Conservation (phyloP, 352 stramenopile species). For the Pythium phragmitis region DNA sequence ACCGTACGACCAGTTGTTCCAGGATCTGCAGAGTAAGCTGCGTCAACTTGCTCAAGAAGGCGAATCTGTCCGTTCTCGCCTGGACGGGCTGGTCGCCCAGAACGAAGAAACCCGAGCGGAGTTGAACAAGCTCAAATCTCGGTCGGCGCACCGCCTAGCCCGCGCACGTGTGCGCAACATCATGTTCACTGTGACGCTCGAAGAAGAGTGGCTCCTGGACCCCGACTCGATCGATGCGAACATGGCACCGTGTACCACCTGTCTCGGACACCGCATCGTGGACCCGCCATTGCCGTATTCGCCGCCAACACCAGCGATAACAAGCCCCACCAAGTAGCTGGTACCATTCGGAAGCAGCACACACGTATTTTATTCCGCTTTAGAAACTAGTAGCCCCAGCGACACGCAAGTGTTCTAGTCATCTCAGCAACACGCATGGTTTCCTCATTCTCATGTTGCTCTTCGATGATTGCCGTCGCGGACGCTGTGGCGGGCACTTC, state of each 20-base stretch:
- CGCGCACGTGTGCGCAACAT: slow-evolving; percentile 22
- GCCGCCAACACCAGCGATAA: background rate
- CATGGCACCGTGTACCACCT: slow-evolving; percentile 5
- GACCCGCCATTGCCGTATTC: background rate
- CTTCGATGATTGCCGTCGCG: background rate
- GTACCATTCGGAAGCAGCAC: background rate
- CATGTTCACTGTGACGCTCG: slow-evolving; percentile 7
- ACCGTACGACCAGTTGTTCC: slow-evolving; percentile 11
- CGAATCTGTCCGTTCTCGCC: background rate
- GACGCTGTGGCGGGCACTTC: background rate
- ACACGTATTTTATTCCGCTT: background rate
- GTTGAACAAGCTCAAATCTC: slow-evolving; percentile 13
- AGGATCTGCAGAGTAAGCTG: slow-evolving; percentile 12
- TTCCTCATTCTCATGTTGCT: slow-evolving; percentile 1
- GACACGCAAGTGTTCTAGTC: background rate
- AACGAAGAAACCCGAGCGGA: background rate
- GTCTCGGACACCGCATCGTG: background rate
- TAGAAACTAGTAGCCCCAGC: background rate
- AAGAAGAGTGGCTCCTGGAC: slow-evolving; percentile 22
- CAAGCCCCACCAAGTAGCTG: background rate
- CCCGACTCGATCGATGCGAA: background rate
- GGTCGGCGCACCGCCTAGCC: slow-evolving; percentile 8
- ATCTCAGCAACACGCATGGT: background rate
- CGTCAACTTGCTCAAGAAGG: slow-evolving; percentile 4
- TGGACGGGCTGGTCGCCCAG: background rate